Evolutionary conservation across 306 rosid species (phyloP), one percentile per base, ranked within the genome.

Genomic region (Inga leiocalycina): DNA sequence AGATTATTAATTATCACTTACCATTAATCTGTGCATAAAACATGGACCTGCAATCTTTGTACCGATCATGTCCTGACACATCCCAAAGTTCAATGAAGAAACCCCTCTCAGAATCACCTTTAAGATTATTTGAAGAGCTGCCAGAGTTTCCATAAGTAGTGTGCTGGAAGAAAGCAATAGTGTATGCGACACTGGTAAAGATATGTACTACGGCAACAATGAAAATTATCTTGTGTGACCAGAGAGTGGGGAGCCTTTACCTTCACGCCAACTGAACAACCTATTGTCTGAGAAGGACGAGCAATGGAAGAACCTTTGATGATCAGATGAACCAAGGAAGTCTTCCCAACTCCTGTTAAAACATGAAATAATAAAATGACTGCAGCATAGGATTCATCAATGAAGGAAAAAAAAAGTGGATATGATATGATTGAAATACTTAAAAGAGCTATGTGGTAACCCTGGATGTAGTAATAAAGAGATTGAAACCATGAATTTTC

Each of bases 81-180:
- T 92, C 97, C 97, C 97, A 92, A 61, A 92, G 93, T 83, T 92
- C 97, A 64, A 92, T 81, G 76, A 92, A 92, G 73, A 92, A 92
- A 74, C 88, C 91, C 83, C 97, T 90, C 86, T 89, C 94, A n/a
- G 91, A 64, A 30, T 90, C 94, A 66, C 93, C 91, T 75, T 89
- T 88, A 62, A 90, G 84, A 85, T 90, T 86, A 84, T 86, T 89
- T 76, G 97, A 92, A 59, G 97, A 90, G 87, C 92, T 90, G 73
- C 89, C 91, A 24, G 85, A 85, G 80, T 85, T 88, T 71, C 92
- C 94, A 78, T 86, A 88, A 56, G 87, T 83, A 48, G 82, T 87
- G 81, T 86, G 88, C 97, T 92, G 90, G 44, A 81, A 37, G 57
- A 20, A 77, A 78, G 76, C 82, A 61, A 81, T 30, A 56, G 72